These are phyloP conservation scores for Terfezia boudieri DNA, from an alignment of 495 filamentous ascomycete species.

Conservation along the genomic window DNA sequence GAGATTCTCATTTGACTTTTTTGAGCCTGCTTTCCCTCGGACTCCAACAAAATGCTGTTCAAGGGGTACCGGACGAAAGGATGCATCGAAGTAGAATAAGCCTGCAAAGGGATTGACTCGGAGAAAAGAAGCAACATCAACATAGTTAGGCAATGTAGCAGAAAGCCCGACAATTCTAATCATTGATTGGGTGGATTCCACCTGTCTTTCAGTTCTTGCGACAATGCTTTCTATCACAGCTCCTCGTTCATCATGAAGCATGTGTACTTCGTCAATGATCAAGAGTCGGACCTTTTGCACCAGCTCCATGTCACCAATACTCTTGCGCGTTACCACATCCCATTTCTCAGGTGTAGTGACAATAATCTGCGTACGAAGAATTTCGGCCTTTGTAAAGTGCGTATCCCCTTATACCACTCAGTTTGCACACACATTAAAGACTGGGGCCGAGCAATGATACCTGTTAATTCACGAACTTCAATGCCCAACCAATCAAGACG, in stretches of 20 bases:
- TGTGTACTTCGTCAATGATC: conserved; percentile 98
- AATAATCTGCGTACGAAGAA: conserved; percentile 87
- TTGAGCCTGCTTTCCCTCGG: conserved; percentile 68
- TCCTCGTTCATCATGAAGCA: conserved; percentile 95
- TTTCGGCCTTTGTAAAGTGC: conserved; percentile 94
- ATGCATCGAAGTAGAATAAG: conserved; percentile 89
- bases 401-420: conserved; percentile 39
- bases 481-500: conserved; percentile 86
- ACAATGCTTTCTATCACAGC: conserved; percentile 90
- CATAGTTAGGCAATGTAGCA: conserved; percentile 84
- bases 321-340: conserved; percentile 94
- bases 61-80: conserved; percentile 85
- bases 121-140: conserved; percentile 90
- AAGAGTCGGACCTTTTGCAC: conserved; percentile 91
- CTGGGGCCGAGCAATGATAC: neutral
- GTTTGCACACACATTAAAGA: too few species aligned
- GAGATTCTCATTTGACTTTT: conserved; percentile 62
- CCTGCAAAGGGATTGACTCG: conserved; percentile 87
- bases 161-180: conserved; percentile 91
- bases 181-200: conserved; percentile 91
- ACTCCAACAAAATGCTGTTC: conserved; percentile 96
- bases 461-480: conserved; percentile 73
- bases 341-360: conserved; percentile 98
- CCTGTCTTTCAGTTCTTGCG: conserved; percentile 80
- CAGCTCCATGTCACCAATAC: conserved; percentile 88